A percentile compares a stretch with the other conserved stretches of the same genome.
phyloP scores from a whole-genome alignment of 176 grass and related monocot genomes.

The Guadua angustifolia region DNA sequence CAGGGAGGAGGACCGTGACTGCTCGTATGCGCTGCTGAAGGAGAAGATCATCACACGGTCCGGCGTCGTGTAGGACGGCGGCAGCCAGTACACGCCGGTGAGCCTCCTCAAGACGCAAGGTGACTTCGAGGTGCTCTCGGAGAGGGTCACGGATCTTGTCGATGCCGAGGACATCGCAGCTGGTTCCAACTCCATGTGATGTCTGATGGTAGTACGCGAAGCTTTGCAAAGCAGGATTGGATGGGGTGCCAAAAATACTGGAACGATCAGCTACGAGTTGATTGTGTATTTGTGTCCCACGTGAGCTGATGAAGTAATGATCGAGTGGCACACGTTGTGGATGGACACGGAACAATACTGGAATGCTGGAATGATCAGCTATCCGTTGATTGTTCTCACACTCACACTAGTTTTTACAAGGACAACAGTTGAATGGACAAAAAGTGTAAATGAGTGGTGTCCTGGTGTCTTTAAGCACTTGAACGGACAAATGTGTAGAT shows the following conservation, averaged over 20 bases:
- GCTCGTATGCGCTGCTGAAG: constrained; percentile 47
- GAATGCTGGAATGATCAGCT: background rate
- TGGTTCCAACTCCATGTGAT: constrained; percentile 37
- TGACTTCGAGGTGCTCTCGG: constrained; percentile 69
- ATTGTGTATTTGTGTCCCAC: background rate
- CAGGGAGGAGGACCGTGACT: constrained; percentile 71
- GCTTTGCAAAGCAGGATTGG: background rate
- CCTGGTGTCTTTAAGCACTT: background rate
- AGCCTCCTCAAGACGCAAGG: constrained; percentile 71
- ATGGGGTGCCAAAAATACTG: background rate
- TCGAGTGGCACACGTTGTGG: too few relatives aligned
- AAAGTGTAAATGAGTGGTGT: background rate
- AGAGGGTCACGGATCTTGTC: constrained; percentile 58
- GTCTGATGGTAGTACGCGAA: background rate
- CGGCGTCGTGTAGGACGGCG: background rate
- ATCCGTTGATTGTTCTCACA: constrained; percentile 41
- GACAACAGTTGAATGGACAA: background rate
- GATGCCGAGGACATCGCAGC: constrained; percentile 30
- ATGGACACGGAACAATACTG: too few relatives aligned
- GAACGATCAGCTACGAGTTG: constrained; percentile 14
- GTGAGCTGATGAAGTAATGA: too few relatives aligned
- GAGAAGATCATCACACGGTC: constrained; percentile 57
- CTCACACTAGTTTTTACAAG: too few relatives aligned
- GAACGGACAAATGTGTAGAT: background rate
- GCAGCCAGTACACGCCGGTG: constrained; percentile 53